phyloP scores from a whole-genome alignment of 2,329 filamentous ascomycete genomes.

The Aspergillus sp. region DNA sequence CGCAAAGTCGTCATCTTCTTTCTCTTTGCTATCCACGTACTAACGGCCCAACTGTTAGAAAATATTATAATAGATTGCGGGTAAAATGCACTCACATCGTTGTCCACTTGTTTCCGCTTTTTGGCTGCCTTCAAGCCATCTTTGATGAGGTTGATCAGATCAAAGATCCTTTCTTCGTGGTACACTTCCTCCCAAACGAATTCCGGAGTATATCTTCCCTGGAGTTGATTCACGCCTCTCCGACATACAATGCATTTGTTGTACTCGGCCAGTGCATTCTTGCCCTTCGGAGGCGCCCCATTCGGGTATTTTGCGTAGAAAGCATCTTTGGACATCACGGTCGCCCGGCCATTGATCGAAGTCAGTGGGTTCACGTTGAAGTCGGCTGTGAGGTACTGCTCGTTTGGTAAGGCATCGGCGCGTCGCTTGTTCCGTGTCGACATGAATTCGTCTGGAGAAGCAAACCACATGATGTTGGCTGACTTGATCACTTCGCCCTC shows the following conservation, averaged over 20 bases:
- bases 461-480: constrained; percentile 92
- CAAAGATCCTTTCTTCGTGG: constrained; percentile 61
- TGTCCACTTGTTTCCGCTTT: constrained; percentile 46
- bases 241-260: constrained; percentile 90
- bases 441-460: constrained; percentile 82
- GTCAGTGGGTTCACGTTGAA: constrained; percentile 84
- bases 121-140: constrained; percentile 64
- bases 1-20: constrained; percentile 31
- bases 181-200: constrained; percentile 90
- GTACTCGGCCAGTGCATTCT: constrained; percentile 62
- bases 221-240: constrained; percentile 83
- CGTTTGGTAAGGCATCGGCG: constrained; percentile 77
- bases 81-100: constrained; percentile 30
- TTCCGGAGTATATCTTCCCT: constrained; percentile 86
- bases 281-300: constrained; percentile 68
- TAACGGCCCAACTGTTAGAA: constrained; percentile 13
- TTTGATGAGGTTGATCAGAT: constrained; percentile 66
- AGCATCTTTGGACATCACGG: constrained; percentile 68
- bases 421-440: constrained; percentile 79
- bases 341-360: constrained; percentile 88
- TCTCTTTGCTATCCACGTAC: constrained; percentile 40
- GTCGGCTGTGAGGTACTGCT: constrained; percentile 85
- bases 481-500: constrained; percentile 57
- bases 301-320: constrained; percentile 71
- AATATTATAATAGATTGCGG: not conserved